Evolutionary conservation across 2,329 filamentous ascomycete genomes (phyloP).

Genomic region (Neonectria punicea): DNA sequence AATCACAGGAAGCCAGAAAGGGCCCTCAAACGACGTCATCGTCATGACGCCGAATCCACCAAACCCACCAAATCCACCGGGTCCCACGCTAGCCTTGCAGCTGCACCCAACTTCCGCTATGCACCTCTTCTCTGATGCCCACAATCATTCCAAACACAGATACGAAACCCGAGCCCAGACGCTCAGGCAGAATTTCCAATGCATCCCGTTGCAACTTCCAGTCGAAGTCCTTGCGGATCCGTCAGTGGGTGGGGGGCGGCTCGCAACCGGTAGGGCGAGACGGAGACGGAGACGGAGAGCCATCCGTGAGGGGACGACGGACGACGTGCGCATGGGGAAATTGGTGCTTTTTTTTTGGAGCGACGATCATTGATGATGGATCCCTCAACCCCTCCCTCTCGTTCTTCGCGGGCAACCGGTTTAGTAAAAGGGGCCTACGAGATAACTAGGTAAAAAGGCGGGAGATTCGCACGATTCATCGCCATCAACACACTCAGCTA

Average conservation of each 20-base stretch:
- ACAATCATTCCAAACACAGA: conserved; percentile 7
- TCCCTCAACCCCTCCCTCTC: not conserved
- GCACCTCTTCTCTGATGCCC: not conserved
- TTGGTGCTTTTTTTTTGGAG: not conserved
- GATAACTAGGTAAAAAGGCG: not conserved
- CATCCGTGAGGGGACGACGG: not conserved
- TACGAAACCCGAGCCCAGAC: conserved; percentile 2
- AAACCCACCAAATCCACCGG: not conserved
- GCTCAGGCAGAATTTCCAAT: not conserved
- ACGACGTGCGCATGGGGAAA: not conserved
- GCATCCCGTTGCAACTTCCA: not conserved
- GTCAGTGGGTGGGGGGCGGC: not conserved
- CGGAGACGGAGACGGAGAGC: not conserved
- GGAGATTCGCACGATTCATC: not conserved
- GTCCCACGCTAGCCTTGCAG: not conserved
- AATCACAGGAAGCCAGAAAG: conserved; percentile 18
- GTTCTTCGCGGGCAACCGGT: not conserved
- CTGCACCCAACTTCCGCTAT: not conserved
- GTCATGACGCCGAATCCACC: not conserved
- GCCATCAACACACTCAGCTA: not conserved
- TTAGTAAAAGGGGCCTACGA: not conserved
- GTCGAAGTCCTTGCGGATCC: not conserved
- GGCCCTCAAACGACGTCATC: not conserved
- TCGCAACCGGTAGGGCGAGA: not conserved
- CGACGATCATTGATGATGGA: not conserved